Evolutionary conservation across 352 stramenopile species (phyloP), one percentile per base, ranked within the genome.

Genomic region (Globisporangium mamillatum): DNA sequence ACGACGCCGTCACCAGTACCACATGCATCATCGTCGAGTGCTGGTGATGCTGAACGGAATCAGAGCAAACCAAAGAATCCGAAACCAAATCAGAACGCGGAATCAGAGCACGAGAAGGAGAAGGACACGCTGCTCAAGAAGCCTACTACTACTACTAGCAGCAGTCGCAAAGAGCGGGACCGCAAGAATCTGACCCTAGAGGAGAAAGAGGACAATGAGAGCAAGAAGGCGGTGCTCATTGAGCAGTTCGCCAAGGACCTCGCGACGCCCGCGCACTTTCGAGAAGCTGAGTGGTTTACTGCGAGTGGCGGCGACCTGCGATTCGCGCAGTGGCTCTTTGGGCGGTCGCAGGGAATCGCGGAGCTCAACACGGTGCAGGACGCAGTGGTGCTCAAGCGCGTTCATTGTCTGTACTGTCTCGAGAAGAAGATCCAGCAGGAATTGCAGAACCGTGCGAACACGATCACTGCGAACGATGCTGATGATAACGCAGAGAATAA

Each of bases 281-380:
- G 59, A 20, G 75, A 84, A 14, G 63, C 79, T 0, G 25, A 64
- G 66, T 92, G 82, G 82, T 92, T 83, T 55, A 63, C 61, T 41
- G 76, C 66, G 10, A 77, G 78, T 53, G 59, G 76, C 0, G 71
- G 81, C 0, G 76, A 91, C 20, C 44, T 92, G 54, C 55, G 59
- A 46, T 84, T 85, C 60, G 74, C 72, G 18, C 77, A 92, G 64
- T 90, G 79, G 82, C 69, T 92, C 16, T 75, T 92, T 34, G 76
- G 73, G 4, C 84, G 82, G 46, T 87, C 79, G 60, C 78, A 76
- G 29, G 74, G 78, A 20, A 68, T 80, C 12, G 76, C 69, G 4
- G 81, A 92, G 60, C 41, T 61, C 50, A 53, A 20, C 0, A 79
- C 79, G 44, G 68, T 84, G 9, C 64, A 72, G 18, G 76, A 71